Evolutionary conservation across 2,329 filamentous ascomycete genomes (phyloP).

Genomic region (Epichloe hybrida): DNA sequence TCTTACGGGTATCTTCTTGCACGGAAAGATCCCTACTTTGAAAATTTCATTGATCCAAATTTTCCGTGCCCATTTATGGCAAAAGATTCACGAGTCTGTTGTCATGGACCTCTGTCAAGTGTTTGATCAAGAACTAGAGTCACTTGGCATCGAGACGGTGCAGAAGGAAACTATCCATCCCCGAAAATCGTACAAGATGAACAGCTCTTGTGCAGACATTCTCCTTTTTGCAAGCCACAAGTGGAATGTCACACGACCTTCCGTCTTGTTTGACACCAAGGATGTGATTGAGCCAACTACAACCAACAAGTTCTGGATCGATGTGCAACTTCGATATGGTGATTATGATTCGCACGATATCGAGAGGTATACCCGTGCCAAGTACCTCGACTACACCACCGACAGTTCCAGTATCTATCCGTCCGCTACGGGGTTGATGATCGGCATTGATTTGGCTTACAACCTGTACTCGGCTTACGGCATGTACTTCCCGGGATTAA

Average conservation of each 20-base stretch:
- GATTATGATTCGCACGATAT: constrained; percentile 99
- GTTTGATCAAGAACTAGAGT: constrained; percentile 93
- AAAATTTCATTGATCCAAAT: constrained; percentile 99
- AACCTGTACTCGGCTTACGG: constrained; percentile 97
- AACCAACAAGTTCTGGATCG: constrained; percentile 98
- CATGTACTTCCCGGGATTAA: constrained; percentile 96
- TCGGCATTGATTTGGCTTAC: constrained; percentile 93
- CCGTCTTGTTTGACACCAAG: constrained; percentile 89
- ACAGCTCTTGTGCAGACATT: constrained; percentile 96
- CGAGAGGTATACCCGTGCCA: constrained; percentile 91
- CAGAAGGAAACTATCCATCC: constrained; percentile 99
- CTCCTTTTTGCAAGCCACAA: constrained; percentile 89
- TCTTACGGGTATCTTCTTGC: constrained; percentile 95
- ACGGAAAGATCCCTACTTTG: constrained; percentile 94
- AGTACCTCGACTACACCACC: constrained; percentile 97
- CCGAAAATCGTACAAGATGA: constrained; percentile 99
- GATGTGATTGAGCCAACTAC: constrained; percentile 87
- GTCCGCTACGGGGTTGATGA: constrained; percentile 92
- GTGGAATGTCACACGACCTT: constrained; percentile 94
- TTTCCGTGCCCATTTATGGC: constrained; percentile 98
- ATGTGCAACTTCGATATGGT: constrained; percentile 90
- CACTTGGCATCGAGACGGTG: constrained; percentile 89
- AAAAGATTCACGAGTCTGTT: constrained; percentile 97
- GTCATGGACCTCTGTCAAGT: constrained; percentile 99
- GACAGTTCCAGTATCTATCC: constrained; percentile 99